Base-by-base conservation (phyloP, 1,284 basidiomycete species). In the Rhizoctonia solani region DNA sequence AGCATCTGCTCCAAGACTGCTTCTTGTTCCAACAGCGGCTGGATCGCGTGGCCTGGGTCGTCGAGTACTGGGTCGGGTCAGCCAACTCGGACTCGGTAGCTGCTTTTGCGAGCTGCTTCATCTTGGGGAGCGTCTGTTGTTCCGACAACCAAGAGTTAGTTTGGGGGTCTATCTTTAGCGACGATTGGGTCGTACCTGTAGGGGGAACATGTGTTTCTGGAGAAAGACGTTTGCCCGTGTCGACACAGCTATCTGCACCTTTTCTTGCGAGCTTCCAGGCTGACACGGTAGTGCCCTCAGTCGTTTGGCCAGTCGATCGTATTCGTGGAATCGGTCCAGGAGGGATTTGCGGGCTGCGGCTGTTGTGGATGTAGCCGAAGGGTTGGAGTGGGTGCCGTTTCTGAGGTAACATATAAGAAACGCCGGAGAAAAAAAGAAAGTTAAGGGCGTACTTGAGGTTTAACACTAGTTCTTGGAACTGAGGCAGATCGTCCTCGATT, bases 21-120 rank as follows among this genome's bases (percentile, higher is more conserved):
- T 77, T 96, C 93, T 77, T 96, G 93, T 76, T 96, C 93, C 8
- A 96, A 81, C 19, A 96, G 78, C 1, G 93, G 93, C 73, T 95
- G 93, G 23, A 96, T 78, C 2, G 82, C 78, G 34, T 84, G 80
- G 1, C 87, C 83, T 0, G 88, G 85, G 71, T 90, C 86, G 16
- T 50, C 9, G 9, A 50, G 66, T 32, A 29, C 14, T 19, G 37
- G n/a, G 25, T 13, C 23, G 16, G 27, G 30, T 52, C 67, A 39
- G 53, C 32, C 32, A 42, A 16, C 32, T 49, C 56, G 37, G 73
- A 72, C 4, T 69, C 71, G 5, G 72, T 73, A 27, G 72, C 59
- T 0, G 72, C 66, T 14, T 75, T 69, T 0, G 66, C 58, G 14
- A 73, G 65, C n/a, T 73, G 69, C n/a, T 68, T 69, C 3, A 70